These are phyloP conservation scores for Saccharomyces hybrid DNA, from an alignment of 1,139 yeast genomes.

Conservation along the genomic window DNA sequence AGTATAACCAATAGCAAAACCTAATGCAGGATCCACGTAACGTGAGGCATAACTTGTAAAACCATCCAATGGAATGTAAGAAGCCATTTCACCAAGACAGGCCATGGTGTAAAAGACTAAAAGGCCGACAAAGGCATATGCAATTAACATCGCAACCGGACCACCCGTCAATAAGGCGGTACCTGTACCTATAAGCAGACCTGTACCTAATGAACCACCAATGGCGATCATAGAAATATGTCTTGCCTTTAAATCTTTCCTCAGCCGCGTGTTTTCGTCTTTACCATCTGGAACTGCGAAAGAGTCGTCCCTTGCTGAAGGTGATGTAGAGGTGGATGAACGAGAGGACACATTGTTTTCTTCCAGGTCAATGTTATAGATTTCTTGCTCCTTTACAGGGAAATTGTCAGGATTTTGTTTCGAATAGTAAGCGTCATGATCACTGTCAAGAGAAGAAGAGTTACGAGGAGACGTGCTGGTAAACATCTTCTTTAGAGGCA, in stretches of 20 bases:
- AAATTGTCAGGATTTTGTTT: neutral
- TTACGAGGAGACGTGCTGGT: neutral
- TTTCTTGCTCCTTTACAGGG: neutral
- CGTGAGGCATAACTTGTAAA: conserved; percentile 64
- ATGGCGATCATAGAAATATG: conserved; percentile 71
- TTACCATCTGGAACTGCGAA: conserved; percentile 19
- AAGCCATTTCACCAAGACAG: conserved; percentile 70
- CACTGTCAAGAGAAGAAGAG: neutral
- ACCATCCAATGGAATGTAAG: conserved; percentile 64
- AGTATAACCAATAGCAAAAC: conserved; percentile 67
- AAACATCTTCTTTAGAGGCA: neutral
- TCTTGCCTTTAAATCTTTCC: conserved; percentile 57
- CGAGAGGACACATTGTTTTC: neutral
- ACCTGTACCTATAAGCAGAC: conserved; percentile 65
- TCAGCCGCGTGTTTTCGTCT: conserved; percentile 47
- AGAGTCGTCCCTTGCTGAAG: neutral
- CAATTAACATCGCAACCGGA: conserved; percentile 58
- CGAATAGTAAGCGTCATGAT: neutral
- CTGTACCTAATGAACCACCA: conserved; percentile 55
- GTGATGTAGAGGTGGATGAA: neutral
- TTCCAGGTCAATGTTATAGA: neutral
- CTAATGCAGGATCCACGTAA: conserved; percentile 62
- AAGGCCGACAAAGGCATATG: conserved; percentile 55
- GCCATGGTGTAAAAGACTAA: conserved; percentile 64
- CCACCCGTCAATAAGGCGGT: conserved; percentile 58